Evolutionary conservation across 371 early-diverging fungal genomes (phyloP).

Genomic region (Saksenaea vasiformis): DNA sequence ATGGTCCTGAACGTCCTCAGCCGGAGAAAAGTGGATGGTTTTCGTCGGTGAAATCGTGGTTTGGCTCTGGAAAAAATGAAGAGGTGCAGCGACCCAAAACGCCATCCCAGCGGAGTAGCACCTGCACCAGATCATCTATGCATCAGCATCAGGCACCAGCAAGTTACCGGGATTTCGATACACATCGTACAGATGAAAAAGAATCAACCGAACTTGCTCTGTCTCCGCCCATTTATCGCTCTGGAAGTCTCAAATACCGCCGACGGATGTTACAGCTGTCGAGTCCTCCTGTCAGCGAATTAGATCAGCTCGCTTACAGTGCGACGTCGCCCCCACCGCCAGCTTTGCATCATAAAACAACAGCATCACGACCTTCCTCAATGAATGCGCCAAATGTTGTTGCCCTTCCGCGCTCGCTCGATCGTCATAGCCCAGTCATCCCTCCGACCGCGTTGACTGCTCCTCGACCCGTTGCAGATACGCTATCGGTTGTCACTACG

Average conservation of each 20-base stretch:
- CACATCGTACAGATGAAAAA: not conserved
- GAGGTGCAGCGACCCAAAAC: not conserved
- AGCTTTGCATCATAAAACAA: not conserved
- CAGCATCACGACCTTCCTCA: not conserved
- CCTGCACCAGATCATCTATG: constrained; percentile 11
- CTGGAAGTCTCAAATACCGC: constrained; percentile 31
- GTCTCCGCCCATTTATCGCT: constrained; percentile 12
- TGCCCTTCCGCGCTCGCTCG: not conserved
- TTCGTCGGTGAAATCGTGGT: constrained; percentile 52
- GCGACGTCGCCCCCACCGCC: constrained; percentile 14
- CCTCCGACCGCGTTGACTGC: constrained; percentile 27
- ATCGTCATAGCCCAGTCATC: constrained; percentile 3
- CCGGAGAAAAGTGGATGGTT: constrained; percentile 38
- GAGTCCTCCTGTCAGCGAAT: constrained; percentile 33
- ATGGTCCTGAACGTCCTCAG: constrained; percentile 20
- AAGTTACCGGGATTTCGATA: constrained; percentile 10
- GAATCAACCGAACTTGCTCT: not conserved
- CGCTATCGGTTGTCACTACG: constrained; percentile 23
- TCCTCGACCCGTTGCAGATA: constrained; percentile 15
- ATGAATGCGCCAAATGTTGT: not conserved
- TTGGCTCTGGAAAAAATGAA: constrained; percentile 26
- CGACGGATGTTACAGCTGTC: constrained; percentile 30
- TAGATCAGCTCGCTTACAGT: constrained; percentile 38
- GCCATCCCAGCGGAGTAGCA: constrained; percentile 3
- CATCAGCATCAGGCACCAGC: not conserved